Evolutionary conservation across 2,329 filamentous ascomycete genomes (phyloP).

Genomic region (Cladosporium phlei): DNA sequence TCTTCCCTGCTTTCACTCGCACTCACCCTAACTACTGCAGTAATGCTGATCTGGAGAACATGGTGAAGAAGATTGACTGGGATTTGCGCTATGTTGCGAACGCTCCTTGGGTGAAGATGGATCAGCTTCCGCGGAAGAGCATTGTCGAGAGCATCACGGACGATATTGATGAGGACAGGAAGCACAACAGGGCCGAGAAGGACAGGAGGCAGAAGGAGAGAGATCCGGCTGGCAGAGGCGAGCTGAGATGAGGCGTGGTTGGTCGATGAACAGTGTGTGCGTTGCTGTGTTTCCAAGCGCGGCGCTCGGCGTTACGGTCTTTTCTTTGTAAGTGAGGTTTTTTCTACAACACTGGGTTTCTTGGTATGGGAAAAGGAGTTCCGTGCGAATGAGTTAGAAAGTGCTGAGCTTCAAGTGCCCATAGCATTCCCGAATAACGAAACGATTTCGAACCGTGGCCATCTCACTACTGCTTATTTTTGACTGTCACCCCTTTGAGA

Average conservation of each 20-base stretch:
- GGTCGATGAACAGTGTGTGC: not conserved
- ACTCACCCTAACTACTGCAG: conserved; percentile 61
- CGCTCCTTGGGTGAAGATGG: conserved; percentile 58
- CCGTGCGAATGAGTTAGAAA: too few species aligned
- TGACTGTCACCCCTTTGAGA: too few species aligned
- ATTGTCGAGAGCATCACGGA: conserved; percentile 41
- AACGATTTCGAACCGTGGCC: too few species aligned
- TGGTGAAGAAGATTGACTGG: conserved; percentile 73
- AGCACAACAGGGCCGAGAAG: conserved; percentile 42
- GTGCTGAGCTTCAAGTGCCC: too few species aligned
- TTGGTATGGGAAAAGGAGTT: too few species aligned
- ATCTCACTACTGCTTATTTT: too few species aligned
- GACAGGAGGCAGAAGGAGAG: conserved; percentile 39
- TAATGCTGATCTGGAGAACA: conserved; percentile 67
- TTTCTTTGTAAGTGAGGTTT: too few species aligned
- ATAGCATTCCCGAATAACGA: too few species aligned
- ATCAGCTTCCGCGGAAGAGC: conserved; percentile 9
- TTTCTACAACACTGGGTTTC: too few species aligned
- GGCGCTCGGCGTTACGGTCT: conserved; percentile 5
- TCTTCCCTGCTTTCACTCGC: conserved; percentile 72
- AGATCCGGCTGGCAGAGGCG: conserved; percentile 42
- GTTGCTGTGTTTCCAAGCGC: conserved; percentile 5
- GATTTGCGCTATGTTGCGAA: conserved; percentile 78
- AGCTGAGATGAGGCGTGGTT: conserved; percentile 27
- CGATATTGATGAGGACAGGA: conserved; percentile 61